phyloP scores from a whole-genome alignment of 2,329 filamentous ascomycete species.

The Immersiporthe knoxdaviesiana region DNA sequence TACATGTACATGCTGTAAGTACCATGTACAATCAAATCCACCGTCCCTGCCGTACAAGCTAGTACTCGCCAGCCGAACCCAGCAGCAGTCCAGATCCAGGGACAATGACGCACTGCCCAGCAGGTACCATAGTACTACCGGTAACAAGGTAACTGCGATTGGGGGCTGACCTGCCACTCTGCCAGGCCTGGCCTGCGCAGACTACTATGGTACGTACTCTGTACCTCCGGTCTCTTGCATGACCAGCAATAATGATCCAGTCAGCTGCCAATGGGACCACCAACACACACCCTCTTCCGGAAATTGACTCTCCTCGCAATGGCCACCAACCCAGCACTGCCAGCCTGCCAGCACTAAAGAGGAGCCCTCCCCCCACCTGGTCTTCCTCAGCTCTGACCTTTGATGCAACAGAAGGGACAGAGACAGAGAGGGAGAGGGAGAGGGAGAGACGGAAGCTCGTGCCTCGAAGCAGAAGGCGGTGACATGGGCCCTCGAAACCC shows the following conservation, averaged over 20 bases:
- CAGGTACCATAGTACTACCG: too few species aligned
- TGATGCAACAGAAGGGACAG: neutral
- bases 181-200: too few species aligned
- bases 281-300: neutral
- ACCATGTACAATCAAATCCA: neutral
- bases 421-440: neutral
- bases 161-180: neutral
- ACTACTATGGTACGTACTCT: too few species aligned
- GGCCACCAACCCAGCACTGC: neutral
- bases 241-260: neutral
- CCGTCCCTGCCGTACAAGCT: neutral
- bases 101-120: conserved; percentile 9
- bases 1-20: neutral
- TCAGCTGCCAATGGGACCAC: neutral
- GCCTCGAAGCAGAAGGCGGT: conserved; percentile 13
- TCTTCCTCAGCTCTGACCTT: neutral
- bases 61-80: neutral
- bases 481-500: neutral
- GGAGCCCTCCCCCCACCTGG: neutral
- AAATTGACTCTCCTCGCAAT: neutral
- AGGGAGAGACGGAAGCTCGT: neutral
- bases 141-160: neutral
- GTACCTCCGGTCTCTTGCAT: conserved; percentile 3
- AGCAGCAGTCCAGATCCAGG: conserved; percentile 4
- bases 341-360: neutral